Base-by-base conservation (phyloP, 2,329 filamentous ascomycete species). In the Beauveria sp. region DNA sequence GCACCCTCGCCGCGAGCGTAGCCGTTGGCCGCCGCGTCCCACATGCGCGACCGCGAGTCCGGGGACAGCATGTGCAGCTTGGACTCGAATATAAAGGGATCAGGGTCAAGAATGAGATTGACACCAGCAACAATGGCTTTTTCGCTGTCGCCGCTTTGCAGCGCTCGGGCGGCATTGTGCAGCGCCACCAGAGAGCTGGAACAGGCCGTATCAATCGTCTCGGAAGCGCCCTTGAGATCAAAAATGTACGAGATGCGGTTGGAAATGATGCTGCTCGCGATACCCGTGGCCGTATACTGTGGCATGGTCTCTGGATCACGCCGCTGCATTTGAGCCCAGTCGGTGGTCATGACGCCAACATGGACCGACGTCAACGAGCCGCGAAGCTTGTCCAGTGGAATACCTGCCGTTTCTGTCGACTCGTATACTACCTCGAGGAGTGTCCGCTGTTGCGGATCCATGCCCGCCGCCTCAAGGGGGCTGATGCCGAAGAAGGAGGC, bases 1-100 rank as follows among this genome's bases (percentile, higher is more conserved):
- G 79, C 66, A 0, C 81, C 82, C 50, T 85, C 82, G 6, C 81
- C 82, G 0, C 81, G 74, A 3, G 73, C 79, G 64, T 83, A 83
- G 1, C 80, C 81, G 63, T 82, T 70, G 0, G 78, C 82, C 1
- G 66, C 66, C 1, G 66, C 69, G 63, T 79, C 76, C 70, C 73
- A 80, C 70, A 75, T 76, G 4, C 67, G 67, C 51, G 67, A 73
- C 9, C 67, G 63, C 7, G 72, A 70, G 0, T 65, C 70, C 0
- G 73, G 68, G 1, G 74, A 76, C 1, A 57, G 26, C 54, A 57
- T 54, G 3, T 78, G 77, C 52, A 79, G 68, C 61, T 79, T 75
- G 58, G 75, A 75, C 3, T 76, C 77, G 34, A 74, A 76, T 3
- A 78, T 58, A 14, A 45, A 62, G 1, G 26, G 22, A 16, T 43